Conservation (phyloP, 495 filamentous ascomycete genomes). For the Penicillium samsonianum region DNA sequence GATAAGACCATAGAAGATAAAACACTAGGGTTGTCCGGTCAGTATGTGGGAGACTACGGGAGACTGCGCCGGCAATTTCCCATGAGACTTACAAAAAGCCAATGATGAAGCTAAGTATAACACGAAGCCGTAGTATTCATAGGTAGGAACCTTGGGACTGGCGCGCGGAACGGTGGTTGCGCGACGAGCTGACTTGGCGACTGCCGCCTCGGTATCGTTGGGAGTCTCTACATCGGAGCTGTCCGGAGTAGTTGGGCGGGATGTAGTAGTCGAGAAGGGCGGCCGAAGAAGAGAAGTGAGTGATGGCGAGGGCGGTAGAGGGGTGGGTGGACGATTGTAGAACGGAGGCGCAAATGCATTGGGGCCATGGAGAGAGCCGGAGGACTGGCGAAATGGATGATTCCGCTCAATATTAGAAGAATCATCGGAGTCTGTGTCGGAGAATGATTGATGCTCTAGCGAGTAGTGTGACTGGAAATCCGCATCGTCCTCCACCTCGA, state of each 20-base stretch:
- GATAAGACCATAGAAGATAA: conserved; percentile 92
- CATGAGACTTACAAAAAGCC: conserved; percentile 58
- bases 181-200: conserved; percentile 61
- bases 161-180: conserved; percentile 81
- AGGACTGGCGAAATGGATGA: conserved; percentile 46
- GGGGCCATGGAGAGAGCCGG: conserved; percentile 45
- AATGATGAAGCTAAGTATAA: conserved; percentile 83
- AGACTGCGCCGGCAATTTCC: not conserved
- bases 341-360: conserved; percentile 81
- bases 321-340: conserved; percentile 85
- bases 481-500: conserved; percentile 44
- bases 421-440: conserved; percentile 44
- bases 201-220: conserved; percentile 62
- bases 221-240: conserved; percentile 79
- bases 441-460: conserved; percentile 42
- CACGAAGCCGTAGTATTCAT: conserved; percentile 99
- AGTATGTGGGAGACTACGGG: not conserved
- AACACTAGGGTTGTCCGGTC: conserved; percentile 52
- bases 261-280: conserved; percentile 67
- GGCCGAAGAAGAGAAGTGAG: conserved; percentile 92
- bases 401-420: conserved; percentile 40
- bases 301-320: conserved; percentile 89
- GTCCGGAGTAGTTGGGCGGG: conserved; percentile 87
- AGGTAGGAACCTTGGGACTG: conserved; percentile 90
- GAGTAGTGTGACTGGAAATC: conserved; percentile 53